Percentiles rank a stretch among this genome's conserved stretches.
These are phyloP conservation scores for Aspergillus bridgeri DNA, from an alignment of 495 filamentous ascomycete species.

Conservation along the genomic window DNA sequence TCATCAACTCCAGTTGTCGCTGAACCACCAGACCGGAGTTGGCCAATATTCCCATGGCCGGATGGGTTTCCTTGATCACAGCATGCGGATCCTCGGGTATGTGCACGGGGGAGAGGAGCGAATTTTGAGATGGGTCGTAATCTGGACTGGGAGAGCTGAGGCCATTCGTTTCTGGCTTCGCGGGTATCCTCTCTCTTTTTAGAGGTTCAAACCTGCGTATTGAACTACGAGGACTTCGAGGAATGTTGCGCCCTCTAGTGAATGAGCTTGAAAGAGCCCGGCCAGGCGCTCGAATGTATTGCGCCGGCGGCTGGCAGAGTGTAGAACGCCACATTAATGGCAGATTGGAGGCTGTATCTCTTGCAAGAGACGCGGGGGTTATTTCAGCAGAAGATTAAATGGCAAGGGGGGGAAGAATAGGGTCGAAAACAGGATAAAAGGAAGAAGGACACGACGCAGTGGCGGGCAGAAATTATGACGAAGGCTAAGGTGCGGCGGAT, in stretches of 20 bases:
- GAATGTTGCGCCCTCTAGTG: constrained; percentile 23
- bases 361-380: background rate
- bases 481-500: constrained; percentile 25
- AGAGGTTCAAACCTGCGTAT: constrained; percentile 27
- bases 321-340: constrained; percentile 31
- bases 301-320: constrained; percentile 23
- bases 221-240: constrained; percentile 32
- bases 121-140: constrained; percentile 44
- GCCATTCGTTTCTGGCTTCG: constrained; percentile 12
- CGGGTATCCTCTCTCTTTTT: constrained; percentile 8
- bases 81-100: constrained; percentile 61
- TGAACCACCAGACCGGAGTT: constrained; percentile 65
- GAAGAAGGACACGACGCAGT: background rate
- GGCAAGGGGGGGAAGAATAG: background rate
- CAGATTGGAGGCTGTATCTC: background rate
- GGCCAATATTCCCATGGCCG: constrained; percentile 53
- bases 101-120: constrained; percentile 50
- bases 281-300: constrained; percentile 19
- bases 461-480: constrained; percentile 21
- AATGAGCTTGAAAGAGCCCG: constrained; percentile 33
- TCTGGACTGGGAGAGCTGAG: constrained; percentile 14
- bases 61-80: constrained; percentile 59
- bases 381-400: background rate
- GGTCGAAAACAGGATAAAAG: no score
- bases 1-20: constrained; percentile 66